Conservation (phyloP, 345 rosid species). For the Microthlaspi erraticum region DNA sequence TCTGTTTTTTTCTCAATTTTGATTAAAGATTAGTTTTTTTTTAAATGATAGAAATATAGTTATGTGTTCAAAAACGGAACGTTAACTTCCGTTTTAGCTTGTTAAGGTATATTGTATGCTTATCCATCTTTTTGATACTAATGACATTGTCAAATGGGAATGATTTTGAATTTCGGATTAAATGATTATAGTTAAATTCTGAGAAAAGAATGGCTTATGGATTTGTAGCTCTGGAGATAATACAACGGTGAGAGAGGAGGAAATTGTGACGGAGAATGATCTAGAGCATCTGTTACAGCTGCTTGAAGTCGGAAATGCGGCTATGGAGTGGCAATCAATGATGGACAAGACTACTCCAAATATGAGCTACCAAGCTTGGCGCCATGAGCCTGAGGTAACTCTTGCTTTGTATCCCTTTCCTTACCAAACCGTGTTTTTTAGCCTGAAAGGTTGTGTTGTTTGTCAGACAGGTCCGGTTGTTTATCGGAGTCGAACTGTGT, state of each 20-base stretch:
- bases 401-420: background rate
- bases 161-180: background rate
- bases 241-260: slow-evolving; percentile 48
- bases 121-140: background rate
- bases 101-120: slow-evolving; percentile 4
- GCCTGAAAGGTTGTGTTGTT: slow-evolving; percentile 48
- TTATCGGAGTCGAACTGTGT: slow-evolving; percentile 82
- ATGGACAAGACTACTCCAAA: slow-evolving; percentile 85
- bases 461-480: slow-evolving; percentile 76
- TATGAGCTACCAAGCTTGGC: slow-evolving; percentile 93
- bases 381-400: slow-evolving; percentile 84
- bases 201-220: background rate
- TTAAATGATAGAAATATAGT: background rate
- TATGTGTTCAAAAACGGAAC: slow-evolving; percentile 31
- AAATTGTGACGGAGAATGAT: slow-evolving; percentile 77
- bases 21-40: background rate
- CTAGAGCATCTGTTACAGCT: slow-evolving; percentile 76
- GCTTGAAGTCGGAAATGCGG: slow-evolving; percentile 68
- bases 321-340: slow-evolving; percentile 82
- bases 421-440: background rate
- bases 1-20: background rate
- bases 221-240: slow-evolving; percentile 40
- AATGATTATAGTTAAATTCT: background rate
- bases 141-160: background rate
- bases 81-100: slow-evolving; percentile 9